Evolutionary conservation across 306 rosid genomes (phyloP).

Genomic region (Quercus robur): DNA sequence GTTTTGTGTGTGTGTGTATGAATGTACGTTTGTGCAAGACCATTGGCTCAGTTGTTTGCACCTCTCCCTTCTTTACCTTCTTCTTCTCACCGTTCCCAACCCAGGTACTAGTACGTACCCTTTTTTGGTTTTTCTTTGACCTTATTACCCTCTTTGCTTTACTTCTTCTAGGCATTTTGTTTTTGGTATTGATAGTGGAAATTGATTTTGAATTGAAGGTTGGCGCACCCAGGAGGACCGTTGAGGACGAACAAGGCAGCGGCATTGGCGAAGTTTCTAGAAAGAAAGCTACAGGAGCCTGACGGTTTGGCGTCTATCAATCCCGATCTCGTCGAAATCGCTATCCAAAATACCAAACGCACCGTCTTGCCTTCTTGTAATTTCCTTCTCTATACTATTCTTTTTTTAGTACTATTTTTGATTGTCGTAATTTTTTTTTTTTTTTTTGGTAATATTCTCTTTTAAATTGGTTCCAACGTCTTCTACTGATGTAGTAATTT

Average conservation of each 20-base stretch:
- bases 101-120: conserved; percentile 40
- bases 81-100: conserved; percentile 41
- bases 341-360: conserved; percentile 69
- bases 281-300: conserved; percentile 72
- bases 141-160: not conserved
- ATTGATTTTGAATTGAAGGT: conserved; percentile 24
- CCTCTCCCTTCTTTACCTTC: conserved; percentile 60
- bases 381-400: not conserved
- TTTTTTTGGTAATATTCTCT: too few species aligned
- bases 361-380: conserved; percentile 54
- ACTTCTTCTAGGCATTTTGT: too few species aligned
- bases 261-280: conserved; percentile 84
- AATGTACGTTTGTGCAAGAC: too few species aligned
- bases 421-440: too few species aligned
- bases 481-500: too few species aligned
- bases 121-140: not conserved
- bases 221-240: conserved; percentile 98
- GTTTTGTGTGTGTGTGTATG: too few species aligned
- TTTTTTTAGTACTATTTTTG: not conserved
- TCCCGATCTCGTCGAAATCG: conserved; percentile 64
- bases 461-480: too few species aligned
- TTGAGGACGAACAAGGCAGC: conserved; percentile 87
- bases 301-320: conserved; percentile 62
- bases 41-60: too few species aligned
- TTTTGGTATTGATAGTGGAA: not conserved